Evolutionary conservation across 768 basidiomycete species (phyloP), one percentile per base, ranked within the genome.

Genomic region (Xerocomellus intermedius): DNA sequence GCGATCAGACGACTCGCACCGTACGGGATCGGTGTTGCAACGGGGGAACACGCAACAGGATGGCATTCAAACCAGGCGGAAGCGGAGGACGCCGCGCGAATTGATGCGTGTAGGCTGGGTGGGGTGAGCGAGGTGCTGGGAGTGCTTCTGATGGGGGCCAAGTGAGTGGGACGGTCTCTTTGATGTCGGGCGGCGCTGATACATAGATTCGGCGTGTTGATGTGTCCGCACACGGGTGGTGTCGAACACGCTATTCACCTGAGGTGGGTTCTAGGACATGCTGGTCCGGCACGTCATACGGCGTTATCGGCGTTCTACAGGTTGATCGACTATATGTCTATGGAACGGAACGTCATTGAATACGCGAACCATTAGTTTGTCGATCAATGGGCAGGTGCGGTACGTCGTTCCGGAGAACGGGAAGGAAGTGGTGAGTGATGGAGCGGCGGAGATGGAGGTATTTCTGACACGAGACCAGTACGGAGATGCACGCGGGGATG

Each of bases 1-100:
- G 78, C 85, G 9, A 85, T 93, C 55, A 83, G 91, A 55, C 88
- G 82, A 8, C 77, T 96, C 39, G 86, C 86, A 63, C 86, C 85
- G 8, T 71, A 86, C 65, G 86, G 87, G 1, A 94, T 96, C 57
- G 91, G 91, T 30, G 93, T 96, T 37, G 93, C 94, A 4, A 96
- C 94, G 0, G 94, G 93, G 26, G 94, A 97, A 75, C 94, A 96
- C 63, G 93, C 91, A 96, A 96, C 72, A 82, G 90, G 47, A 92
- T 95, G 80, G 81, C 89, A n/a, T 96, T 96, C 82, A 96, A 96
- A 74, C 78, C 92, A 94, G 64, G 85, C 85, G 0, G 84, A 91
- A 21, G 92, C 93, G 5, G 90, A 95, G 69, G 92, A 97, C 64
- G 91, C 95, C 28, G 86, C 83, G 60, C 94, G 96, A 69, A 94